Evolutionary conservation across 1,284 basidiomycete genomes (phyloP).

Genomic region (Tilletia indica): DNA sequence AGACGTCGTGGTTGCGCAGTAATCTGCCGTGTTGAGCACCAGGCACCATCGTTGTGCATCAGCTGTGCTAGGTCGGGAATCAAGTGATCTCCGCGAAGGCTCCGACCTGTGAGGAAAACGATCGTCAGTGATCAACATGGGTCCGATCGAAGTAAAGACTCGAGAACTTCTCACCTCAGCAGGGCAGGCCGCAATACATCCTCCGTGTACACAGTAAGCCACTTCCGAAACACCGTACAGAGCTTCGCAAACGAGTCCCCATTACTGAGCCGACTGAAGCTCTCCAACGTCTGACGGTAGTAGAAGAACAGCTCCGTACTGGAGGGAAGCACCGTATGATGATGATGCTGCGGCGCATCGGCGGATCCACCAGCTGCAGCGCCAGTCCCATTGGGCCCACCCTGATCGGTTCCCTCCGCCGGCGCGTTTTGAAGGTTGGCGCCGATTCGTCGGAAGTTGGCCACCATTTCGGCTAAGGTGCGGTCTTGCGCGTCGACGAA

Average conservation of each 20-base stretch:
- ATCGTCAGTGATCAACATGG: not conserved
- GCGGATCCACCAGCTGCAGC: conserved; percentile 67
- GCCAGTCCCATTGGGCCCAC: conserved; percentile 46
- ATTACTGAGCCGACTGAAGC: conserved; percentile 69
- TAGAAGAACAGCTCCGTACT: conserved; percentile 97
- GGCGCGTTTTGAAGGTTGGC: conserved; percentile 27
- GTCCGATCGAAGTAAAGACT: not conserved
- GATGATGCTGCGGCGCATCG: conserved; percentile 57
- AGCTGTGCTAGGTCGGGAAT: conserved; percentile 34
- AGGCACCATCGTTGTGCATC: conserved; percentile 58
- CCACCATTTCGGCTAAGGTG: conserved; percentile 51
- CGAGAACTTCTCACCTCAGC: conserved; percentile 62
- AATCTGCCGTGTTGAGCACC: conserved; percentile 94
- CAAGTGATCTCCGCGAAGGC: conserved; percentile 34
- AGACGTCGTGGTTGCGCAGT: conserved; percentile 84
- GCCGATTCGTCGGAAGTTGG: conserved; percentile 22
- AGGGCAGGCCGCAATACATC: conserved; percentile 68
- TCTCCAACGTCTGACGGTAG: conserved; percentile 90
- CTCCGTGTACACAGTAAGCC: conserved; percentile 88
- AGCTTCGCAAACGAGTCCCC: conserved; percentile 48
- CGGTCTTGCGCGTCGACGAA: conserved; percentile 96
- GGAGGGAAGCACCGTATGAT: conserved; percentile 75
- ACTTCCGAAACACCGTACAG: conserved; percentile 71
- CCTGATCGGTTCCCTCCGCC: conserved; percentile 21
- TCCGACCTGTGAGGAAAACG: conserved; percentile 18